Conservation (phyloP, 2,329 filamentous ascomycete genomes). For the Trichoderma semiorbis region DNA sequence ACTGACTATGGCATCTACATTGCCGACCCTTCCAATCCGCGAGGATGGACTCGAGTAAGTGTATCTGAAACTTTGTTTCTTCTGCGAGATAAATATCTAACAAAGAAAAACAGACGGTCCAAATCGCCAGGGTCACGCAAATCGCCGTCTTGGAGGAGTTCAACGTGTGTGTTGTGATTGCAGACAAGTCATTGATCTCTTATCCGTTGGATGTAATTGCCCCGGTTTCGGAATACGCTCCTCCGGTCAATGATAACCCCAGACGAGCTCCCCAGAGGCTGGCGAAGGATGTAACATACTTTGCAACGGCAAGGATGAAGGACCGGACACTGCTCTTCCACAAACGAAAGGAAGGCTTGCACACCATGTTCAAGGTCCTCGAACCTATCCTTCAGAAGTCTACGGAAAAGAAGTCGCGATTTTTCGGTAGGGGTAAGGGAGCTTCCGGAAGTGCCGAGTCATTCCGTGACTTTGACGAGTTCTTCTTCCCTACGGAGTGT, state of each 20-base stretch:
- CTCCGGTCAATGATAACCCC: constrained; percentile 65
- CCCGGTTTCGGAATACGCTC: constrained; percentile 58
- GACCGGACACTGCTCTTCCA: constrained; percentile 93
- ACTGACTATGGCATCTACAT: constrained; percentile 94
- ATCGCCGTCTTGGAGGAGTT: constrained; percentile 95
- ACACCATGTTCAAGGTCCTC: constrained; percentile 93
- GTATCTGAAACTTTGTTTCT: background rate
- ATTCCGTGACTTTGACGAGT: constrained; percentile 97
- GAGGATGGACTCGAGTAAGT: constrained; percentile 84
- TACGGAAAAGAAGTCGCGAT: constrained; percentile 72
- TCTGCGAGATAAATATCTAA: background rate
- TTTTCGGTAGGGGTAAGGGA: constrained; percentile 56
- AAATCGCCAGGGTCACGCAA: constrained; percentile 76
- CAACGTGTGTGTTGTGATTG: constrained; percentile 84
- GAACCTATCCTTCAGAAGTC: constrained; percentile 95
- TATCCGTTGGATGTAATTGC: constrained; percentile 87
- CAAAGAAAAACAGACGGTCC: constrained; percentile 59
- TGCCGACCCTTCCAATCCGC: constrained; percentile 81
- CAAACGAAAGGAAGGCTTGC: constrained; percentile 89
- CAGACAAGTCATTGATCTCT: constrained; percentile 86
- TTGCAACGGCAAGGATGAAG: constrained; percentile 95
- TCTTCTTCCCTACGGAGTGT: constrained; percentile 95
- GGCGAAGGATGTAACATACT: constrained; percentile 92
- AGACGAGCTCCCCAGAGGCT: constrained; percentile 89
- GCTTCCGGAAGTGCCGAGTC: constrained; percentile 79